Percentiles rank a stretch among this genome's conserved stretches.
Evolutionary conservation across 352 stramenopile species (phyloP).

Genomic region (Phytophthora nicotianae): DNA sequence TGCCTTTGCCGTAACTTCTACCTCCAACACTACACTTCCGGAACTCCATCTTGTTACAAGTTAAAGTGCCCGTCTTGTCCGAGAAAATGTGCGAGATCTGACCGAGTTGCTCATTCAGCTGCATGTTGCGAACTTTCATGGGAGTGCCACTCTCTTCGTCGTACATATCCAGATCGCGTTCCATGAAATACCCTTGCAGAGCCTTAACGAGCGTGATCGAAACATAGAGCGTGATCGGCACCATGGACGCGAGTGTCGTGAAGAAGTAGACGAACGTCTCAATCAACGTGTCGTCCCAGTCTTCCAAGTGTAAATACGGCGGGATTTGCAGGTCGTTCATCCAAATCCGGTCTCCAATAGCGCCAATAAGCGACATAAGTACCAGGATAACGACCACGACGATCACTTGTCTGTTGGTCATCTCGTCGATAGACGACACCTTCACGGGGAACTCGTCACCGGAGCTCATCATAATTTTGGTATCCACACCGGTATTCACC

Average conservation of each 20-base stretch:
- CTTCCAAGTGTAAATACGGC: slow-evolving; percentile 43
- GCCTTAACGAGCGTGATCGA: slow-evolving; percentile 91
- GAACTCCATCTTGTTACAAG: slow-evolving; percentile 92
- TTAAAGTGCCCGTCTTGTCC: slow-evolving; percentile 88
- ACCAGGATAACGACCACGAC: slow-evolving; percentile 78
- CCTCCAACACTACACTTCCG: slow-evolving; percentile 87
- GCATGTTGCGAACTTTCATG: slow-evolving; percentile 87
- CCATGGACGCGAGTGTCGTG: slow-evolving; percentile 82
- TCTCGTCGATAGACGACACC: slow-evolving; percentile 84
- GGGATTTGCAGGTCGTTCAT: slow-evolving; percentile 48
- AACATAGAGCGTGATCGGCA: slow-evolving; percentile 90
- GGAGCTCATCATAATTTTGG: slow-evolving; percentile 93
- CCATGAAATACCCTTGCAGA: slow-evolving; percentile 89
- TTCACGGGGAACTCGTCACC: slow-evolving; percentile 84
- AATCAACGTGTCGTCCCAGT: slow-evolving; percentile 46
- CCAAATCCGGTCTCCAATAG: slow-evolving; percentile 63
- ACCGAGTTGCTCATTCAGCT: slow-evolving; percentile 87
- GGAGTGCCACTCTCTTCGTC: slow-evolving; percentile 67
- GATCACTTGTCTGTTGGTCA: slow-evolving; percentile 87
- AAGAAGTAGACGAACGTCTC: slow-evolving; percentile 87
- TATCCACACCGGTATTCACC: slow-evolving; percentile 92
- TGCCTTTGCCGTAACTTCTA: slow-evolving; percentile 82
- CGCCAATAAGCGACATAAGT: slow-evolving; percentile 73
- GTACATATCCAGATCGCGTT: slow-evolving; percentile 87
- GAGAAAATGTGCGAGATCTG: slow-evolving; percentile 99